Conservation (phyloP, 2,329 filamentous ascomycete genomes). For the Pseudopithomyces maydicus region DNA sequence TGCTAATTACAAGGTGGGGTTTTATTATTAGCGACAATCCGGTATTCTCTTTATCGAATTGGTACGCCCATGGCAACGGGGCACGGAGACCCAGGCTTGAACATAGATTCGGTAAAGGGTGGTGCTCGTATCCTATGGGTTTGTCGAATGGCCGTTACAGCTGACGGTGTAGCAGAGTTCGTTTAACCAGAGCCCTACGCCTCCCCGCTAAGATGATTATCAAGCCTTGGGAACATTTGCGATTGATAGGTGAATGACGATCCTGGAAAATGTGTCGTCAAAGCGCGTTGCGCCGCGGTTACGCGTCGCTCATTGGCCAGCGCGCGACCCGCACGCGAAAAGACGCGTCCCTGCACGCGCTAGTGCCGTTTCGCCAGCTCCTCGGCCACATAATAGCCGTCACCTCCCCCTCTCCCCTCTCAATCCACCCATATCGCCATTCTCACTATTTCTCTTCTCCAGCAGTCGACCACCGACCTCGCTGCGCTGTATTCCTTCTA, state of each 20-base stretch:
- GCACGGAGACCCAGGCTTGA: no score
- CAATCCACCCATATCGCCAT: constrained; percentile 19
- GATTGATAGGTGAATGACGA: constrained; percentile 2
- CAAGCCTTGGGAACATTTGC: background rate
- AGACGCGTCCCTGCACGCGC: constrained; percentile 29
- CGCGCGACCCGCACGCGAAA: constrained; percentile 26
- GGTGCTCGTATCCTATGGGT: no score
- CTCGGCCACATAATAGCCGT: constrained; percentile 33
- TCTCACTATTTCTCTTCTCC: constrained; percentile 18
- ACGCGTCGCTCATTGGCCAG: constrained; percentile 29
- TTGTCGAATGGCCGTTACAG: no score
- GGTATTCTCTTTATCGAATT: no score
- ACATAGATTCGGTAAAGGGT: no score
- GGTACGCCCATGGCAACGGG: no score
- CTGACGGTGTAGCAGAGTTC: no score
- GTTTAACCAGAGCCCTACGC: no score
- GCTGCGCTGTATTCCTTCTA: constrained; percentile 25
- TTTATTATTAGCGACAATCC: no score
- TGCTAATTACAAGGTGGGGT: no score
- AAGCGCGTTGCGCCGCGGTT: background rate
- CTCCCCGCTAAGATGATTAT: background rate
- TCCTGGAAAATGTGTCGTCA: constrained; percentile 12
- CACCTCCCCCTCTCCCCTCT: constrained; percentile 15
- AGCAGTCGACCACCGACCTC: constrained; percentile 25
- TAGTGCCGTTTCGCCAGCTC: constrained; percentile 33